Base-by-base conservation (phyloP, 805 yeast genomes). In the Yarrowia osloensis region DNA sequence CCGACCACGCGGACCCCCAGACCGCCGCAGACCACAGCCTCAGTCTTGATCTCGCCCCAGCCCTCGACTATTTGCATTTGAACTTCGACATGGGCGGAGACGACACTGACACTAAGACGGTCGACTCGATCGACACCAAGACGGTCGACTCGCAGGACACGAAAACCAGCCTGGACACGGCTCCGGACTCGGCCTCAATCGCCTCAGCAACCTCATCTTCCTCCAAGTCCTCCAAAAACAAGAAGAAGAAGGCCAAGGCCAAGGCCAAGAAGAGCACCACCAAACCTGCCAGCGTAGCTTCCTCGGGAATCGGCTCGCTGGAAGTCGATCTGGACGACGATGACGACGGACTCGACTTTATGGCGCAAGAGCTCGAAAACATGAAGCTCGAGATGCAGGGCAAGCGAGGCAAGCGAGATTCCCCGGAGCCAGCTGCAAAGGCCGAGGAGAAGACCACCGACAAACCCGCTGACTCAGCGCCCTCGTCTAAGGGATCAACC, bases 291-390 rank as follows among this genome's bases (percentile, higher is more conserved):
- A 17, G 11, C 35, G 1, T 17, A 13, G 19, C 40, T 4, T 26
- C 63, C 4, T 35, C 63, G 28, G 33, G 37, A 24, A 40, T 40
- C 15, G 49, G 47, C 17, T 6, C 49, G 0, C 28, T 57, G 28
- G 63, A 57, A 12, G 15, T 40, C 9, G 63, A 57, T 21, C 6
- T 40, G 28, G 49, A 39, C 8, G 37, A 57, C 28, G 63, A 21
- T 2, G 49, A 57, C 8, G 63, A 57, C 19, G 63, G 49, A 6
- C 49, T 57, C n/a, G 63, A 57, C 28, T 39, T 57, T n/a, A 57
- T 57, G 63, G 63, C 63, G 15, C 63, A 57, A n/a, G 63, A 57
- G 63, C 49, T 57, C 26, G 63, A 57, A 22, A 57, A 57, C 39
- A 57, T 57, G 63, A 57, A 57, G 24, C n/a, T 57, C 39, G 63